These are phyloP conservation scores for Scopulariopsis brevicaulis DNA, from an alignment of 2,329 filamentous ascomycete genomes.

Conservation along the genomic window DNA sequence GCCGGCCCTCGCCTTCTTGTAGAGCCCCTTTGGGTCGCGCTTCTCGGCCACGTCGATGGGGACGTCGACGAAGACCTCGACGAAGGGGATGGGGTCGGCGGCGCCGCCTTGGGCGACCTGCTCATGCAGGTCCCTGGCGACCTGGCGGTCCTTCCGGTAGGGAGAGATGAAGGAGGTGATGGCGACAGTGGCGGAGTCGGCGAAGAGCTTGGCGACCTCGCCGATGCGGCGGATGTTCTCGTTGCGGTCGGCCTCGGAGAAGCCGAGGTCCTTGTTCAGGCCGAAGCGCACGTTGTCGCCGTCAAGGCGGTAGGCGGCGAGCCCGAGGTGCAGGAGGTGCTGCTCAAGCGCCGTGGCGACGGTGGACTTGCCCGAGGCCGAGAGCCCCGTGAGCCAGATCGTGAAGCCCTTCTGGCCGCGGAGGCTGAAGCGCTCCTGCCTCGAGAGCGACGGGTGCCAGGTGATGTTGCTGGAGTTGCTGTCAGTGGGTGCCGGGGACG, in stretches of 20 bases:
- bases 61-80: constrained; percentile 91
- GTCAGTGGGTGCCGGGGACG: not conserved
- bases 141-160: constrained; percentile 75
- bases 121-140: constrained; percentile 71
- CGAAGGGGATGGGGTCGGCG: constrained; percentile 69
- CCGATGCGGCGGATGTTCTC: constrained; percentile 97
- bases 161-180: constrained; percentile 97
- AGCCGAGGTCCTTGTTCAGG: constrained; percentile 94
- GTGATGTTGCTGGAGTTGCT: constrained; percentile 64
- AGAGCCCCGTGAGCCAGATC: constrained; percentile 96
- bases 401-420: constrained; percentile 86
- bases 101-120: constrained; percentile 24
- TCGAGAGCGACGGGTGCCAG: constrained; percentile 75
- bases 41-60: constrained; percentile 86
- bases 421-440: constrained; percentile 60
- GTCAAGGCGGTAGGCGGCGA: constrained; percentile 85
- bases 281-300: constrained; percentile 98
- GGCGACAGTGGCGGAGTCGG: constrained; percentile 76
- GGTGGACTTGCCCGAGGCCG: constrained; percentile 92
- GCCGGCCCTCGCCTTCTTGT: constrained; percentile 90
- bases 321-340: constrained; percentile 77
- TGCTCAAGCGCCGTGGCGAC: constrained; percentile 95
- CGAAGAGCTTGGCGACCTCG: constrained; percentile 95
- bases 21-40: constrained; percentile 93
- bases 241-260: constrained; percentile 83